These are phyloP conservation scores for Aegilops sharonensis DNA, from an alignment of 176 grass and related monocot species.

Conservation along the genomic window DNA sequence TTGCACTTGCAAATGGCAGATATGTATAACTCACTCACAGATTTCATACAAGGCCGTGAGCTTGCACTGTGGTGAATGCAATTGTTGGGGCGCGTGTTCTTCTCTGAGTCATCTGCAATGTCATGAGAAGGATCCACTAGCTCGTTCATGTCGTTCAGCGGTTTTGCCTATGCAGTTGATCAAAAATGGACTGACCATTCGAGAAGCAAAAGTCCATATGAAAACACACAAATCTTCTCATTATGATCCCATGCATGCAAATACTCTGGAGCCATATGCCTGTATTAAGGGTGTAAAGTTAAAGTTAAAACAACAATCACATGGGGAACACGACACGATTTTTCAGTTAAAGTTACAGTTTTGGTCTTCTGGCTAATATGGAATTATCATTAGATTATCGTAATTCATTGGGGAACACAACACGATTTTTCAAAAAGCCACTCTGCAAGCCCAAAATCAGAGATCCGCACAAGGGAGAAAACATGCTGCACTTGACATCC, in stretches of 20 bases:
- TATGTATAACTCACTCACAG: conserved; percentile 36
- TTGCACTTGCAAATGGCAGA: background rate
- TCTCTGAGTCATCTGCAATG: conserved; percentile 48
- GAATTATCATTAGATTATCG: background rate
- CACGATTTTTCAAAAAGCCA: conserved; percentile 71
- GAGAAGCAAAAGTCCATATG: conserved; percentile 66
- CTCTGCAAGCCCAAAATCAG: conserved; percentile 85
- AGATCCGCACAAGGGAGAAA: conserved; percentile 46
- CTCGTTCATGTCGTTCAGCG: conserved; percentile 63
- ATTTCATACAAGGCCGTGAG: conserved; percentile 67
- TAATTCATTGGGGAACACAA: conserved; percentile 79
- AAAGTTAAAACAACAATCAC: conserved; percentile 30
- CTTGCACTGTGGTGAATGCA: conserved; percentile 69
- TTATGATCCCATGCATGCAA: conserved; percentile 86
- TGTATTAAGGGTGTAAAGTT: conserved; percentile 16
- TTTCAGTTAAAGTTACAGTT: background rate
- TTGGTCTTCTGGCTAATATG: conserved; percentile 10
- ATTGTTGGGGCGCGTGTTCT: conserved; percentile 45
- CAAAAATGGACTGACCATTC: conserved; percentile 18
- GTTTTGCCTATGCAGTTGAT: conserved; percentile 49
- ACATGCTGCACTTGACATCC: conserved; percentile 11
- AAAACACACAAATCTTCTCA: conserved; percentile 84
- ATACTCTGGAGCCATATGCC: conserved; percentile 82
- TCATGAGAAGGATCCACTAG: conserved; percentile 59
- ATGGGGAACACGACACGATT: background rate